Percentiles rank a stretch among this genome's conserved stretches.
phyloP scores from a whole-genome alignment of 1,139 yeast species.

The Sugiyamaella neomexicana region DNA sequence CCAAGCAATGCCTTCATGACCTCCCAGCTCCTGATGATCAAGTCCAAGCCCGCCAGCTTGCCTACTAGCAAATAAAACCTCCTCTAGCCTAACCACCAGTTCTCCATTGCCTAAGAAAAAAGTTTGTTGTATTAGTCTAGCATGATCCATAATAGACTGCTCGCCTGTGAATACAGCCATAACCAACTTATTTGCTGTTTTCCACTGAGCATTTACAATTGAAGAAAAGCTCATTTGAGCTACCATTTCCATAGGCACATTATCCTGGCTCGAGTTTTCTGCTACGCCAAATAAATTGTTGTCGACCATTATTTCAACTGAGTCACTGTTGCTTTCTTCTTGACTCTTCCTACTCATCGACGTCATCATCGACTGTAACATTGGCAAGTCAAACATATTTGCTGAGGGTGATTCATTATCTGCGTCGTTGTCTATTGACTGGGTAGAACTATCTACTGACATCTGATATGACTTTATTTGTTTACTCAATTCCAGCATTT shows the following conservation, averaged over 20 bases:
- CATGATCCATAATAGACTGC: conserved; percentile 20
- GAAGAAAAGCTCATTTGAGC: conserved; percentile 24
- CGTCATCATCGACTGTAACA: not conserved
- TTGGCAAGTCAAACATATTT: not conserved
- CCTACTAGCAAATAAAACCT: conserved; percentile 22
- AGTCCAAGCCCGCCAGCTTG: conserved; percentile 17
- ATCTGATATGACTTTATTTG: not conserved
- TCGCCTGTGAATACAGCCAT: conserved; percentile 22
- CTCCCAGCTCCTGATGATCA: conserved; percentile 4
- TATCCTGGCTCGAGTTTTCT: not conserved
- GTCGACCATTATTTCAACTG: conserved; percentile 18
- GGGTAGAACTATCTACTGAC: not conserved
- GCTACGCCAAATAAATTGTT: conserved; percentile 16
- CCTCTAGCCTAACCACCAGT: conserved; percentile 24
- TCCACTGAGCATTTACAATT: conserved; percentile 23
- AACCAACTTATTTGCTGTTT: conserved; percentile 25
- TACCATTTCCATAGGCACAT: conserved; percentile 25
- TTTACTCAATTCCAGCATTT: conserved; percentile 5
- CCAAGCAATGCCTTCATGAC: conserved; percentile 19
- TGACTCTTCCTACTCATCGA: not conserved
- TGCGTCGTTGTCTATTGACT: not conserved
- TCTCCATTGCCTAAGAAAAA: conserved; percentile 26
- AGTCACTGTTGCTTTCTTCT: conserved; percentile 4
- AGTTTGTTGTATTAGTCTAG: conserved; percentile 21
- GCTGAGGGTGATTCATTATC: not conserved